These are phyloP conservation scores for Leptodontidium sp. DNA, from an alignment of 2,329 filamentous ascomycete species.

Conservation along the genomic window DNA sequence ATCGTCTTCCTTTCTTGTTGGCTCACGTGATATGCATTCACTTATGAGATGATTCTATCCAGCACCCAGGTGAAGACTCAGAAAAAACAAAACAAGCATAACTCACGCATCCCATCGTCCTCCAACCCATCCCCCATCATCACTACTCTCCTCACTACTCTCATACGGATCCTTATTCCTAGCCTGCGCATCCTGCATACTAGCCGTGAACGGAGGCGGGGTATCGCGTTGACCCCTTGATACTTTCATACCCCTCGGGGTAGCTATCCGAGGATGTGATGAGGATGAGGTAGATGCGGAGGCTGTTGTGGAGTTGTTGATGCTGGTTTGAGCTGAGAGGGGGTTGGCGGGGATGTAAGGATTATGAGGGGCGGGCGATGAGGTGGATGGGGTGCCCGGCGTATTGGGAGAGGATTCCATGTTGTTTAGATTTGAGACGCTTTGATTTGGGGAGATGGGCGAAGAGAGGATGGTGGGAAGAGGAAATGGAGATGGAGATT, in stretches of 20 bases:
- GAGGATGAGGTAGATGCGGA: conserved; percentile 11
- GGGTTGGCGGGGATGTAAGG: neutral
- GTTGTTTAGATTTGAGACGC: neutral
- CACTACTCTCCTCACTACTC: conserved; percentile 27
- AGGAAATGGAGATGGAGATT: neutral
- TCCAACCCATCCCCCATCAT: conserved; percentile 10
- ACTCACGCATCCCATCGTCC: conserved; percentile 20
- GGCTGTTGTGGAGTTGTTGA: neutral
- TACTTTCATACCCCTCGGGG: neutral
- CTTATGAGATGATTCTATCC: neutral
- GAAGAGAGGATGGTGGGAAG: neutral
- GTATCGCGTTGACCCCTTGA: neutral
- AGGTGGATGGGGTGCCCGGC: neutral
- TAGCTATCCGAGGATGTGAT: neutral
- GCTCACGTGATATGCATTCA: neutral
- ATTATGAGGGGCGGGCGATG: neutral
- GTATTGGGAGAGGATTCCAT: conserved; percentile 3
- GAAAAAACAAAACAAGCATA: neutral
- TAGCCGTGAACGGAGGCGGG: conserved; percentile 51
- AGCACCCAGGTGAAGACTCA: conserved; percentile 2
- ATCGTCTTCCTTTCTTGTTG: neutral
- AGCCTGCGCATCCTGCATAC: conserved; percentile 66
- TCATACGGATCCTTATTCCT: conserved; percentile 64
- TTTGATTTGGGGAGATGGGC: neutral
- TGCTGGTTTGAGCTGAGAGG: neutral